A percentile compares a stretch with the other conserved stretches of the same genome.
These are phyloP conservation scores for Solanum chilense DNA, from an alignment of 257 asterid species.

Conservation along the genomic window DNA sequence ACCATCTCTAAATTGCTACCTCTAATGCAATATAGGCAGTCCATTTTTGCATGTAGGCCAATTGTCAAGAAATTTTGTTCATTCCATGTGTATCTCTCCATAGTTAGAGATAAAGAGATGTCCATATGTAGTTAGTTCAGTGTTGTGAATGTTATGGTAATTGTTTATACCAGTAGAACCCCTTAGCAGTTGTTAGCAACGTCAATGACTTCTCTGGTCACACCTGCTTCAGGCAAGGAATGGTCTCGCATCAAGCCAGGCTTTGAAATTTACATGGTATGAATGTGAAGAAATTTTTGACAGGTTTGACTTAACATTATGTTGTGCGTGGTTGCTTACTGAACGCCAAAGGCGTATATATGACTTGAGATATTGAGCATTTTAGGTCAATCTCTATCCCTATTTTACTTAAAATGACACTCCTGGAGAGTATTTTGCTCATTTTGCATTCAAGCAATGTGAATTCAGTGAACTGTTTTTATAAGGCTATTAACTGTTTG, in stretches of 20 bases:
- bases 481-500: not conserved
- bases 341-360: too few relatives aligned
- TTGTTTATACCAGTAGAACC: not conserved
- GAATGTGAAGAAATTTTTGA: not conserved
- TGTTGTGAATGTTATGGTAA: not conserved
- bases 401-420: not conserved
- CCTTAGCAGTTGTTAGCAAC: not conserved
- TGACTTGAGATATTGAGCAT: not conserved
- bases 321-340: too few relatives aligned
- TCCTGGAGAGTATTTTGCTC: not conserved
- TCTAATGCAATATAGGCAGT: not conserved
- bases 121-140: not conserved
- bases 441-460: not conserved
- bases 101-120: not conserved
- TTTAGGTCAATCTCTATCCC: not conserved
- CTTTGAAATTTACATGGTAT: not conserved
- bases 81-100: not conserved
- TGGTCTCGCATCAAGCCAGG: not conserved
- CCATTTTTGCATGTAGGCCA: not conserved
- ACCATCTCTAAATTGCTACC: not conserved
- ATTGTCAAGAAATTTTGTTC: not conserved
- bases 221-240: not conserved
- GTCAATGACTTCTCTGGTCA: not conserved
- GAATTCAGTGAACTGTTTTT: not conserved
- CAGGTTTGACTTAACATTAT: not conserved